Evolutionary conservation across 805 yeast genomes (phyloP), one percentile per base, ranked within the genome.

Genomic region (Saccharomyces kudriavzevii): DNA sequence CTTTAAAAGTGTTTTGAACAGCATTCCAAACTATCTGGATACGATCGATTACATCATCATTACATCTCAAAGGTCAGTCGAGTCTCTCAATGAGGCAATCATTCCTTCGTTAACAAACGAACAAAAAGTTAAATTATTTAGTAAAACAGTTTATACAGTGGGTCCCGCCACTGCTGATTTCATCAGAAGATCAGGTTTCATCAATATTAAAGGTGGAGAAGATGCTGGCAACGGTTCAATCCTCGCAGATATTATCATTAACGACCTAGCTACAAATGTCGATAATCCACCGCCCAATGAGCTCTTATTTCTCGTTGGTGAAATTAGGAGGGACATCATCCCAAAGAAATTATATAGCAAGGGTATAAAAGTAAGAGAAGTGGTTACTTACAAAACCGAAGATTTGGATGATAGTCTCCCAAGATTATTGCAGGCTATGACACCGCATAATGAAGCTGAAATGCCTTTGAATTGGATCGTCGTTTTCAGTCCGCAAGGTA

Each of bases 31-130:
- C 0, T 82, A 80, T 56, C 55, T 78, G 0, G 48, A 61, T 1
- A 60, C 69, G 0, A 71, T 75, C 28, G 75, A 77, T 45, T 79
- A 83, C 0, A 69, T 89, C 40, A 85, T 92, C 9, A 82, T 92
- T 3, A 91, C 98, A 0, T 87, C 96, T 1, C 97, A 92, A 66
- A 70, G 98, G 58, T 96, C 97, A 1, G 96, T 91, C 0, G 97
- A 91, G 60, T 84, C 89, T 4, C 68, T 89, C 11, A 79, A 79
- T 56, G 72, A 73, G 40, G 66, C 79, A 13, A 69, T 84, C 5
- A 49, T 69, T 1, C 61, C 70, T 8, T 31, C 46, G 0, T 54
- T 71, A 11, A 20, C 61, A 2, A 56, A 49, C 8, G 64, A 54
- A 52, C 52, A 47, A 17, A 56, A 47, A 20, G 59, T 65, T 6